Base-by-base conservation (phyloP, 2,329 filamentous ascomycete species). In the Fusarium continuum region DNA sequence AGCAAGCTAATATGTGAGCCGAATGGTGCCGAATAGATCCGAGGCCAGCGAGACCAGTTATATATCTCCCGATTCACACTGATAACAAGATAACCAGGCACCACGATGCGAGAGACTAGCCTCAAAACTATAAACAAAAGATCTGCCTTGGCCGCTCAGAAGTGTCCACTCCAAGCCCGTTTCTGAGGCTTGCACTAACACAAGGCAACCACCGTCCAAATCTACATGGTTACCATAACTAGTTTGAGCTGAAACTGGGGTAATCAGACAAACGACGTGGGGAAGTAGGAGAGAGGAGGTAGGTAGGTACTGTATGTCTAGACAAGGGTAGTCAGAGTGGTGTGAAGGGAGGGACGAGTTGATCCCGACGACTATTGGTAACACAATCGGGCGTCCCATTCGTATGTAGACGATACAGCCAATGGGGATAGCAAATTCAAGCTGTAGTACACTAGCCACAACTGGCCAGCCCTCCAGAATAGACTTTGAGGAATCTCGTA, bases 251-350 rank as follows among this genome's bases (percentile, higher is more conserved):
- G 47, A 61, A 60, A n/a, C 40, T 48, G 44, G 44, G 36, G 50
- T 62, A 63, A 50, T 41, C 36, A 51, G 47, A 55, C 53, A 26
- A 25, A 35, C 16, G 44, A 61, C 40, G 45, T 40, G 60, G 61
- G 44, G 55, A 55, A 51, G 40, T 34, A 31, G 35, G 38, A 35
- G 50, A 45, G 45, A 25, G 22, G 10, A 20, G n/a, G n/a, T n/a
- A n/a, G n/a, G n/a, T n/a, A n/a, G n/a, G n/a, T n/a, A n/a, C n/a
- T n/a, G n/a, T 9, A 36, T 17, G 25, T 13, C 55, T 60, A 61
- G 62, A 50, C 52, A 66, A 58, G 39, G 56, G 61, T 39, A 46
- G 36, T 52, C 59, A 52, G 59, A 40, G n/a, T 58, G 43, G 56
- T 53, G 61, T 51, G 61, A 16, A 10, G 28, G 29, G 20, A 9